Base-by-base conservation (phyloP, 805 yeast species). In the Saccharomyces kudriavzevii region DNA sequence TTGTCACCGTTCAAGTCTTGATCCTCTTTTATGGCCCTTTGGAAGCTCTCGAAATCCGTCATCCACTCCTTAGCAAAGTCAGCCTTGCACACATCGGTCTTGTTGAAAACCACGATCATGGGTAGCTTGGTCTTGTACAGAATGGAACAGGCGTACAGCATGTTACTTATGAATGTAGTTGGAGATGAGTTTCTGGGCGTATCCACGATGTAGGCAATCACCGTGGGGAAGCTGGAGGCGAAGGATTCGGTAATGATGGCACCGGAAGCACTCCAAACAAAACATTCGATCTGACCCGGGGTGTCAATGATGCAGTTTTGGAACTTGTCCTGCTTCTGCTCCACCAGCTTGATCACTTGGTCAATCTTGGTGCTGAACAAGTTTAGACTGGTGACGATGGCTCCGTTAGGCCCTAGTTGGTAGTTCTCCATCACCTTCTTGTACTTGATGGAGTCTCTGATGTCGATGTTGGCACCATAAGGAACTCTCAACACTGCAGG, bases 241-340 rank as follows among this genome's bases (percentile, higher is more conserved):
- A 94, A 88, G 0, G 97, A 90, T 67, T 94, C 99, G 0, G 98
- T 92, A 55, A 94, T 87, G 57, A 94, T 94, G 24, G 97, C 81
- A 11, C 99, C 99, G 24, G 96, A 87, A 0, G 99, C 99, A 48
- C 95, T 85, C 99, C 99, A 94, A 46, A 94, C 90, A 69, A 94
- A 94, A 73, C 97, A 91, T 71, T 94, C 99, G 57, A 94, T 94
- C 71, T 94, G 99, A 11, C 99, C 99, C 0, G 99, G 99, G 0
- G 99, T 94, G 71, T 94, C 99, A 50, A 92, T 81, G 40, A 94
- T 84, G 58, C 91, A 87, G 68, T 90, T 85, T 22, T 81, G 70
- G 59, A 77, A 77, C 52, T 73, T 69, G 14, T 75, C 75, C 2
- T 72, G 65, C 60, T 92, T 81, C 65, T 90, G 89, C 64, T 90